Conservation (phyloP, 78 protist genomes). For the Protostelium mycophagum region DNA sequence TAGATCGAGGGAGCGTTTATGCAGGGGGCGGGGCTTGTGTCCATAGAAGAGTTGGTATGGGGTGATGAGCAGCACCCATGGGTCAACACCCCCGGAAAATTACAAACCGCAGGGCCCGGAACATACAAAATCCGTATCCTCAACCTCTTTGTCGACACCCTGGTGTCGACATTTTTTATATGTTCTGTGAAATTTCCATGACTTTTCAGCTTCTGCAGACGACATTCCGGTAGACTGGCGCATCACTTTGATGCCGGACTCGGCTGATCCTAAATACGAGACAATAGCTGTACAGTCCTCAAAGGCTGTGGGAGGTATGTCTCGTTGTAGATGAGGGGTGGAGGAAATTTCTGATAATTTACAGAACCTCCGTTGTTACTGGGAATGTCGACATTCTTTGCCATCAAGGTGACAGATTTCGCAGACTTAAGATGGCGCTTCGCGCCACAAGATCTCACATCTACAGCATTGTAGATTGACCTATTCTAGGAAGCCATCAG, state of each 20-base stretch:
- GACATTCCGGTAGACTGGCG: conserved; percentile 80
- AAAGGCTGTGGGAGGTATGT: conserved; percentile 86
- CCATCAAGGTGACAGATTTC: conserved; percentile 64
- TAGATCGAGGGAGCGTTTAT: conserved; percentile 88
- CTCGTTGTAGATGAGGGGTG: too few relatives aligned
- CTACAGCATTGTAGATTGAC: neutral
- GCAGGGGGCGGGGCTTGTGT: conserved; percentile 86
- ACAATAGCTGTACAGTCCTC: conserved; percentile 67
- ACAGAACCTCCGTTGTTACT: conserved; percentile 91
- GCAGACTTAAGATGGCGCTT: neutral
- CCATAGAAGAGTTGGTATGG: conserved; percentile 80
- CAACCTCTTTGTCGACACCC: neutral
- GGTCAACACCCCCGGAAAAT: conserved; percentile 31
- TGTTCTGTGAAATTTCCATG: neutral
- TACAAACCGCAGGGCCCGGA: conserved; percentile 70
- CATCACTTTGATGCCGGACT: conserved; percentile 66
- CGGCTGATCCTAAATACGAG: conserved; percentile 46
- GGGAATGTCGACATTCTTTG: conserved; percentile 77
- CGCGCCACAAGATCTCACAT: too few relatives aligned
- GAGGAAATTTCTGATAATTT: too few relatives aligned
- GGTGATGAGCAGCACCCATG: neutral
- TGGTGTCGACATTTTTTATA: conserved; percentile 31
- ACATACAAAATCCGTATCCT: conserved; percentile 62
- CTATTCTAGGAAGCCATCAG: conserved; percentile 42
- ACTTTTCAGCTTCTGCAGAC: conserved; percentile 27